Conservation (phyloP, 345 rosid species). For the Populus ilicifolia region DNA sequence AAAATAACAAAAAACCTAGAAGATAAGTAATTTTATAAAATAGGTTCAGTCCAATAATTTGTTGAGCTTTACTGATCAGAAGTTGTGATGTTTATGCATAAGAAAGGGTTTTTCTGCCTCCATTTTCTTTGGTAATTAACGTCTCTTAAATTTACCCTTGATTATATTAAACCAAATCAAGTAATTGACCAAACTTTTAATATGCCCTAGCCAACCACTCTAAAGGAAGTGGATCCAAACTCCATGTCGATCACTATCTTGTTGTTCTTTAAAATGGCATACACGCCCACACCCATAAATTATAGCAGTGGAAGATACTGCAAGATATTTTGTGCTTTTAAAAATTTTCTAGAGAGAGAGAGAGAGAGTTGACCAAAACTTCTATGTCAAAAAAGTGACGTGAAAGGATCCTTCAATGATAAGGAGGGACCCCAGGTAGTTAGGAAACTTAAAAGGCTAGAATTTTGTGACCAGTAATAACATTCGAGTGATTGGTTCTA, state of each 20-base stretch:
- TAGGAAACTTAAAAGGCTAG: constrained; percentile 24
- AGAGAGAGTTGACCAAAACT: constrained; percentile 37
- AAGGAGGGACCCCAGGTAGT: constrained; percentile 37
- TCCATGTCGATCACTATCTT: constrained; percentile 3
- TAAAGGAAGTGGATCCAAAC: constrained; percentile 16
- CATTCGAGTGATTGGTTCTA: not conserved
- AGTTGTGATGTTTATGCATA: constrained; percentile 33
- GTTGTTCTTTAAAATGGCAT: not conserved
- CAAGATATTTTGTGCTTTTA: not conserved
- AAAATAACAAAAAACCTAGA: not conserved
- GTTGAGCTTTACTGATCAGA: not conserved
- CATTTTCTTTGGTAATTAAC: not conserved
- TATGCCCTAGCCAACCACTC: constrained; percentile 40
- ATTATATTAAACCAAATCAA: constrained; percentile 21
- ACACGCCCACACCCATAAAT: not conserved
- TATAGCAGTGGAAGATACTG: not conserved
- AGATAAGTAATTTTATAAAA: not conserved
- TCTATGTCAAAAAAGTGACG: constrained; percentile 37
- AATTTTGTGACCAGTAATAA: constrained; percentile 9
- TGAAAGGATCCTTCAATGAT: constrained; percentile 44
- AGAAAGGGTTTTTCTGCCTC: not conserved
- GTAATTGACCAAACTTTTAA: constrained; percentile 30
- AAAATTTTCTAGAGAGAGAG: not conserved
- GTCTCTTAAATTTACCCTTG: constrained; percentile 4
- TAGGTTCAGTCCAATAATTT: not conserved